A percentile compares a stretch with the other conserved stretches of the same genome.
These are phyloP conservation scores for Friedmanniomyces endolithicus DNA, from an alignment of 495 filamentous ascomycete genomes.

Conservation along the genomic window DNA sequence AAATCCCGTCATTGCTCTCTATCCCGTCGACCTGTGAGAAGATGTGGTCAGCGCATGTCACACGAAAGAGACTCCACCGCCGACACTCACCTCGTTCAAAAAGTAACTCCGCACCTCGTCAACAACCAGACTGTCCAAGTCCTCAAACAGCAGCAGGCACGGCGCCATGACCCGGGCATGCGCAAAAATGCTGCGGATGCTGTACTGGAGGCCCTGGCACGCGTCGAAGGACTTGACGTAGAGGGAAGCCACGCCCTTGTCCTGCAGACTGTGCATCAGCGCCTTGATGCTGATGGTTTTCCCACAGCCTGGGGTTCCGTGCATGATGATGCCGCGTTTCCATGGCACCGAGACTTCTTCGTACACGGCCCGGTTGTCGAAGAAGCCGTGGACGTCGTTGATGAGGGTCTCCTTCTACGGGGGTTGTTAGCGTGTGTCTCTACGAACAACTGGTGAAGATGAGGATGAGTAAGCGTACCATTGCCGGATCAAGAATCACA, in stretches of 20 bases:
- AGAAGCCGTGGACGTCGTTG: slow-evolving; percentile 33
- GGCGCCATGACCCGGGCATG: slow-evolving; percentile 30
- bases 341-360: slow-evolving; percentile 34
- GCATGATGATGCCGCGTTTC: slow-evolving; percentile 33
- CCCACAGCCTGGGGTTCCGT: slow-evolving; percentile 44
- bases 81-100: slow-evolving; percentile 41
- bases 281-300: slow-evolving; percentile 62
- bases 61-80: neutral
- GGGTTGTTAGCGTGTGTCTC: no score
- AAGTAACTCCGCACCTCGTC: slow-evolving; percentile 48
- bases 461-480: slow-evolving; percentile 10
- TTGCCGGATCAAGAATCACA: slow-evolving; percentile 35
- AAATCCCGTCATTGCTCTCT: slow-evolving; percentile 34
- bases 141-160: slow-evolving; percentile 49
- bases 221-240: slow-evolving; percentile 40
- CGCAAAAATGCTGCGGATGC: slow-evolving; percentile 25
- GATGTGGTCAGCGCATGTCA: neutral
- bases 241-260: slow-evolving; percentile 34
- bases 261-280: slow-evolving; percentile 43
- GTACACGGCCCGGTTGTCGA: slow-evolving; percentile 34
- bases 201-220: slow-evolving; percentile 17
- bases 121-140: slow-evolving; percentile 50
- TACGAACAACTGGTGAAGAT: no score
- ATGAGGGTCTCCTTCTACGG: slow-evolving; percentile 29
- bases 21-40: slow-evolving; percentile 46